These are phyloP conservation scores for Brassica hybrid DNA, from an alignment of 441 rosid genomes.

Conservation along the genomic window DNA sequence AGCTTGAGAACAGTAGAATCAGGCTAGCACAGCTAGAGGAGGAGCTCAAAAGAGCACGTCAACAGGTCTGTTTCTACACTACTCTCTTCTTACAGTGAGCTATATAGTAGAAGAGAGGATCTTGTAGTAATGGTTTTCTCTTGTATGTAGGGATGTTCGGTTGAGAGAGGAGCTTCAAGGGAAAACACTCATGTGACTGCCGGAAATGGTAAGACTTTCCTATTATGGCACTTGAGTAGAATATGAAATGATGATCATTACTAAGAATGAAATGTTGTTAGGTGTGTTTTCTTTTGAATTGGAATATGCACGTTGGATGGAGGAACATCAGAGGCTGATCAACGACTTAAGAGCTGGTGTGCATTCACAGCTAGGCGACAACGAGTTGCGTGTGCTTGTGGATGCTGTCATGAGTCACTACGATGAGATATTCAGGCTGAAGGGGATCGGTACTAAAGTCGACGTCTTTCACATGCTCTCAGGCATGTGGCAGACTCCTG, in stretches of 20 bases:
- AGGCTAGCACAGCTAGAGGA: slow-evolving; percentile 81
- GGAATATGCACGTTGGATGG: slow-evolving; percentile 86
- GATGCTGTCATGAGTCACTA: slow-evolving; percentile 87
- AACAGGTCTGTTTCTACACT: slow-evolving; percentile 51
- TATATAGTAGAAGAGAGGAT: background rate
- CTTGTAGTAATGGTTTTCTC: background rate
- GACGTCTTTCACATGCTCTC: slow-evolving; percentile 97
- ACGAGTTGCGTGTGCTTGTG: slow-evolving; percentile 66
- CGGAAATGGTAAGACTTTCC: slow-evolving; percentile 63
- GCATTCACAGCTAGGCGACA: slow-evolving; percentile 64
- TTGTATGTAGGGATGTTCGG: slow-evolving; percentile 59
- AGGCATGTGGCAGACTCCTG: slow-evolving; percentile 97
- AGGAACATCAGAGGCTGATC: slow-evolving; percentile 77
- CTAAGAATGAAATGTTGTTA: slow-evolving; percentile 25
- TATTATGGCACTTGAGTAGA: background rate
- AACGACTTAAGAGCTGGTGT: slow-evolving; percentile 77
- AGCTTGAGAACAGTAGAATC: slow-evolving; percentile 77
- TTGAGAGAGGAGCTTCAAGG: slow-evolving; percentile 53
- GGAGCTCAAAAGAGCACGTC: slow-evolving; percentile 81
- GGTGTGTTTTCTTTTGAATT: slow-evolving; percentile 79
- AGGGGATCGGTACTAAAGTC: slow-evolving; percentile 72
- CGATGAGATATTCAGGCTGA: slow-evolving; percentile 72
- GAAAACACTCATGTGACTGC: slow-evolving; percentile 50
- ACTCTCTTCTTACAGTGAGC: background rate
- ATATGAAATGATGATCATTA: background rate